These are phyloP conservation scores for Pleurostoma richardsiae DNA, from an alignment of 2,329 filamentous ascomycete genomes.

Conservation along the genomic window DNA sequence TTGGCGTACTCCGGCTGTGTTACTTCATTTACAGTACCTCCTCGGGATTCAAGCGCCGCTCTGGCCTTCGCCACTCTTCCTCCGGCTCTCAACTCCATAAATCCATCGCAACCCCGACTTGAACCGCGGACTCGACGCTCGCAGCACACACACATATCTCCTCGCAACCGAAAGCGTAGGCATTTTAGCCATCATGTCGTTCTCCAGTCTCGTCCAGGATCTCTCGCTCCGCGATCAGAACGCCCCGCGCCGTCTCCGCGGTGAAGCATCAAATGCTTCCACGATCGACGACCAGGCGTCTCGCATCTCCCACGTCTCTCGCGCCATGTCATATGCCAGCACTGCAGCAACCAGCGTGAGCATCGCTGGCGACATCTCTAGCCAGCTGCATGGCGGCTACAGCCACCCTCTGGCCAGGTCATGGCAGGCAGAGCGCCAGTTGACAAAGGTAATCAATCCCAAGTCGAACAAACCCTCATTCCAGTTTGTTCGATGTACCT, in stretches of 20 bases:
- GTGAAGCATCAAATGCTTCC: constrained; percentile 40
- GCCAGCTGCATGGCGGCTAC: constrained; percentile 79
- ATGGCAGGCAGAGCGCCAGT: constrained; percentile 80
- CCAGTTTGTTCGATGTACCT: no score
- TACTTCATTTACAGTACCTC: no score
- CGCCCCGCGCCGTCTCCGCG: constrained; percentile 40
- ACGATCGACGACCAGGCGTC: constrained; percentile 57
- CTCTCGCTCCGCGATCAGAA: constrained; percentile 53
- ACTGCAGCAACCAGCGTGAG: constrained; percentile 64
- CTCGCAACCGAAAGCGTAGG: background rate
- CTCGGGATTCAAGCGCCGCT: no score
- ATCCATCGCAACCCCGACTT: no score
- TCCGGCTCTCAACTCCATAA: no score
- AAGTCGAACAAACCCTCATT: background rate
- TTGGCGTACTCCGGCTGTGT: no score
- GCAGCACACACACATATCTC: no score
- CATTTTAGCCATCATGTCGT: constrained; percentile 46
- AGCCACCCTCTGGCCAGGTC: constrained; percentile 72
- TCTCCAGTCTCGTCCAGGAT: constrained; percentile 64
- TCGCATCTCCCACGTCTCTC: constrained; percentile 55
- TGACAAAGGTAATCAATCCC: constrained; percentile 64
- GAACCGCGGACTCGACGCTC: no score
- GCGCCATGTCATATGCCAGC: constrained; percentile 62
- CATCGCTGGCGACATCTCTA: constrained; percentile 71
- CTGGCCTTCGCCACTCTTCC: no score